Percentiles rank a stretch among this genome's conserved stretches.
phyloP scores from a whole-genome alignment of 768 basidiomycete species.

The Suillus variegatus region DNA sequence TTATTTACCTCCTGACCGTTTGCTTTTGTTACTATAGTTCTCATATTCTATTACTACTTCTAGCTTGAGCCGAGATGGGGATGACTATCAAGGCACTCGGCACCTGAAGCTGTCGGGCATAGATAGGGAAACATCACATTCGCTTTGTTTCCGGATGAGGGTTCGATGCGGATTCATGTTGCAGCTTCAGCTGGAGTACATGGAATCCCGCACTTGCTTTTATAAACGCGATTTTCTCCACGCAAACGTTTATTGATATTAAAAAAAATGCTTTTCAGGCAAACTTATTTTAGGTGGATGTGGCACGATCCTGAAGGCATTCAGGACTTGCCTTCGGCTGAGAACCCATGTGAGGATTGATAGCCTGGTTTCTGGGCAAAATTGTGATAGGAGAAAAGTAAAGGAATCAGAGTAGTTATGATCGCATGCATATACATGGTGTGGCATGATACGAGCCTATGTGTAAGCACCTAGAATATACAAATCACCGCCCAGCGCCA shows the following conservation, averaged over 20 bases:
- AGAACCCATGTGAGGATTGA: too few species aligned
- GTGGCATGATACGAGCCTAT: slow-evolving; percentile 14
- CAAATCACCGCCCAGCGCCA: slow-evolving; percentile 63
- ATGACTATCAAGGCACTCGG: not conserved
- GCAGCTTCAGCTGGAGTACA: not conserved
- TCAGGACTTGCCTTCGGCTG: not conserved
- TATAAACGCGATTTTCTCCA: not conserved
- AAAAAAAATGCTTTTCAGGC: not conserved
- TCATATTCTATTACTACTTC: not conserved
- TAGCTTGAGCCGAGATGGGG: not conserved
- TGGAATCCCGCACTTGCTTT: not conserved
- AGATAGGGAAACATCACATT: not conserved
- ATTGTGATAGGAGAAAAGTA: slow-evolving; percentile 3
- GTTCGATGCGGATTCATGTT: not conserved
- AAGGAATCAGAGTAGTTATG: not conserved
- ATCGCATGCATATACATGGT: slow-evolving; percentile 17
- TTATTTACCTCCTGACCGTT: not conserved
- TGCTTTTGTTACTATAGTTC: not conserved
- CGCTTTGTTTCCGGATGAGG: not conserved
- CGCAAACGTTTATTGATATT: not conserved
- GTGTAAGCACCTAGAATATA: slow-evolving; percentile 9
- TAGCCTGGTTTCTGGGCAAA: not conserved
- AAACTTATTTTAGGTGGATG: not conserved
- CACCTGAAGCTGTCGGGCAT: not conserved
- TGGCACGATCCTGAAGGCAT: not conserved